These are phyloP conservation scores for Xylaria sp. DNA, from an alignment of 2,329 filamentous ascomycete species.

Conservation along the genomic window DNA sequence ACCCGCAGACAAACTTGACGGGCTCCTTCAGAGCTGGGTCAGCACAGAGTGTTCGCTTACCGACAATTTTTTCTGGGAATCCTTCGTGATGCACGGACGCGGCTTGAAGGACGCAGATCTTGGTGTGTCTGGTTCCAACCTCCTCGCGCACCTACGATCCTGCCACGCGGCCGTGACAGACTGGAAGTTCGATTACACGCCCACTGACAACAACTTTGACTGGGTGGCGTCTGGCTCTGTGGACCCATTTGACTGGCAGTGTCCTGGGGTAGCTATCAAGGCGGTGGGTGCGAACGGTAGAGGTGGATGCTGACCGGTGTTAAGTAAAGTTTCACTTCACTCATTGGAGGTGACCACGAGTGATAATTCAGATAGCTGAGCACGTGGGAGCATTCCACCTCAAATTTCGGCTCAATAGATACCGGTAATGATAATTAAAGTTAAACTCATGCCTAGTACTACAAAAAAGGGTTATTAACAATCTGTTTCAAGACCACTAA, in stretches of 20 bases:
- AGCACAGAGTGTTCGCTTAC: background rate
- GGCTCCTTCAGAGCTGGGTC: constrained; percentile 20
- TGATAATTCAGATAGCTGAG: background rate
- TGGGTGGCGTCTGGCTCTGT: constrained; percentile 15
- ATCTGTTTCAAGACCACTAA: background rate
- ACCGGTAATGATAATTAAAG: background rate
- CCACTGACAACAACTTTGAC: constrained; percentile 27
- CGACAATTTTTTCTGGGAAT: constrained; percentile 18
- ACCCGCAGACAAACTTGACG: background rate
- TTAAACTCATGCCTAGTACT: background rate
- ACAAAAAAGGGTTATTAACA: background rate
- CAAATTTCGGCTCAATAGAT: too few relatives aligned
- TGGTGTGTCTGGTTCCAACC: constrained; percentile 4
- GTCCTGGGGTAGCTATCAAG: constrained; percentile 4
- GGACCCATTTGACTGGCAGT: constrained; percentile 3
- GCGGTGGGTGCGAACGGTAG: constrained; percentile 1
- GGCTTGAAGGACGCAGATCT: constrained; percentile 25
- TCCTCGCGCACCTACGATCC: constrained; percentile 8
- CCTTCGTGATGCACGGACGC: constrained; percentile 20
- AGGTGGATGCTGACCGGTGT: background rate
- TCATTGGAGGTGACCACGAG: background rate
- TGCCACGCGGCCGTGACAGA: constrained; percentile 17
- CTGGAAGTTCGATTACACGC: constrained; percentile 32
- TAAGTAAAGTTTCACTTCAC: background rate
- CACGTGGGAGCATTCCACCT: background rate